Evolutionary conservation across 1,284 basidiomycete species (phyloP), one percentile per base, ranked within the genome.

Genomic region (Trichosporon coremiiforme): DNA sequence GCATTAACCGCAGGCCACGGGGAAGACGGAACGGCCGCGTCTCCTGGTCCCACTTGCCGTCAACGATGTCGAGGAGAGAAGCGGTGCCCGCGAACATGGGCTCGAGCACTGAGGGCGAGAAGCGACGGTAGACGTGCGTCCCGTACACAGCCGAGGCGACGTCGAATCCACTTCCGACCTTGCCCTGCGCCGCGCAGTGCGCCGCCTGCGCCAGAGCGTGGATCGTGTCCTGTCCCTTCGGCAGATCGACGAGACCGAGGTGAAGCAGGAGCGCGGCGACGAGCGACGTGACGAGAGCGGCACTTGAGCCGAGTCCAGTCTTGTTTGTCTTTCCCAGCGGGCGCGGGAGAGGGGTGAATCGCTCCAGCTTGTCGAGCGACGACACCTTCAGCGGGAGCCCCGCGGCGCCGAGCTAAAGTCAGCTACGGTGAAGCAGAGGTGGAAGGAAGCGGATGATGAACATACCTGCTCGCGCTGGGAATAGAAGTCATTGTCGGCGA

Each of bases 401-500:
- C 29, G 88, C 80, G 6, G 86, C 84, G 50, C 86, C 86, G 31
- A 94, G 88, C 92, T 93, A n/a, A 77, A 0, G 62, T 55, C 47
- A 64, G 63, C 38, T 3, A 31, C 3, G 29, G 29, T 4, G 25
- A 25, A 25, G 25, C 29, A 4, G 15, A 35, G 7, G 31, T 1
- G 12, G 29, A 13, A 13, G 12, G 36, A 38, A 3, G 9, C 9
- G 9, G 36, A 38, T 10, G 12, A 13, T 13, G 9, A 35, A 22
- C 86, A 73, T 72, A 92, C 93, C 87, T 93, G 90, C 68, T 90
- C 89, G 69, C 91, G 87, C 79, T 99, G 96, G 2, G 95, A 97
- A 85, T 99, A 99, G 78, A 98, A 99, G 82, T 98, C 97, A 79
- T 99, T 99, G 83, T 95, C 94, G 5, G 93, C 97, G 22, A 91